Base-by-base conservation (phyloP, 2,329 filamentous ascomycete species). In the Cercospora berteroae region DNA sequence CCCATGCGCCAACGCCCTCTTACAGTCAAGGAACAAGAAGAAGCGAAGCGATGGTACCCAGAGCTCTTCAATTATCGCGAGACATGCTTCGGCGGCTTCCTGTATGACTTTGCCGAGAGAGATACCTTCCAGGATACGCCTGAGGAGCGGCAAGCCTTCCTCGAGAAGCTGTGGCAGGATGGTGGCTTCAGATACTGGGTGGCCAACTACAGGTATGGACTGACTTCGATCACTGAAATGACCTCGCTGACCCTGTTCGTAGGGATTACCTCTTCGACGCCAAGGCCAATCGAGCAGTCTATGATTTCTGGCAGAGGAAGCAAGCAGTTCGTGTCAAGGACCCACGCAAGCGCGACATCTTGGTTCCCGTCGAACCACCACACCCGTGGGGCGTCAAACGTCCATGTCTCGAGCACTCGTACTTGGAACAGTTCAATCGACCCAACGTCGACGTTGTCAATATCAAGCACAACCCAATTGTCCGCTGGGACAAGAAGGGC, bases 11-110 rank as follows among this genome's bases (percentile, higher is more conserved):
- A 89, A 74, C 81, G 83, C 3, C 42, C 78, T 0, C 79, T 88
- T 39, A 83, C 81, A 0, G 77, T 74, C 3, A 80, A 83, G 58
- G 84, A 87, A 65, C 85, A 89, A 71, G 78, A 85, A 27, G 73
- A 75, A 3, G 74, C 77, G 25, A 82, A 82, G 72, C 70, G 70
- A 27, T 73, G 79, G 39, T 83, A 82, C 33, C 78, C 80, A 9
- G 75, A 79, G 23, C 78, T 90, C 2, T 89, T 87, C 55, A 52
- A 29, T 12, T 62, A 58, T 31, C 65, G 65, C 3, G 81, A 86
- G 74, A 83, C 79, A 6, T 85, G 79, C 44, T 89, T 88, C 70
- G 84, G 81, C 1, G 88, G 88, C 0, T 88, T 90, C 74, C 75
- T 81, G 2, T 90, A 86, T 67, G 84, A 86, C 70, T 85, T 82